These are phyloP conservation scores for Candida taoyuanica DNA, from an alignment of 805 yeast genomes.

Conservation along the genomic window DNA sequence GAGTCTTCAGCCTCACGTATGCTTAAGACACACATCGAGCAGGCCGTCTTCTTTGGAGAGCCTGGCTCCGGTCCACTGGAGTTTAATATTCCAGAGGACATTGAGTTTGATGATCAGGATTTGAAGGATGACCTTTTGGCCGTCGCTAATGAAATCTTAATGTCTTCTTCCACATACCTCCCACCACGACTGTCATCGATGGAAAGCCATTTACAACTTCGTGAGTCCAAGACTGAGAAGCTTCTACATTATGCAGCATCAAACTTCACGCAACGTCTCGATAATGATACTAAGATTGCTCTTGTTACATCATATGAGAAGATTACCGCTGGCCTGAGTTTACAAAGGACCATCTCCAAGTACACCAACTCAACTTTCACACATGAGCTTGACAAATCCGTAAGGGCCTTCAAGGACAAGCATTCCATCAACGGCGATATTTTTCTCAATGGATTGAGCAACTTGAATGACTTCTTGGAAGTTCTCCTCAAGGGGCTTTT, in stretches of 20 bases:
- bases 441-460: constrained; percentile 24
- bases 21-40: constrained; percentile 72
- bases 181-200: constrained; percentile 50
- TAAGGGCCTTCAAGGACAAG: constrained; percentile 6
- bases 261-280: constrained; percentile 39
- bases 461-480: constrained; percentile 25
- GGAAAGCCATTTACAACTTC: constrained; percentile 44
- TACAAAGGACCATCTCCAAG: constrained; percentile 11
- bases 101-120: constrained; percentile 40
- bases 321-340: constrained; percentile 38
- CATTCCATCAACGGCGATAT: constrained; percentile 22
- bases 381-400: constrained; percentile 8
- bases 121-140: constrained; percentile 47
- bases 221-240: constrained; percentile 40
- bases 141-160: constrained; percentile 52
- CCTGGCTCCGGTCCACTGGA: constrained; percentile 41
- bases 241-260: constrained; percentile 41
- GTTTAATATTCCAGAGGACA: constrained; percentile 41
- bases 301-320: constrained; percentile 39
- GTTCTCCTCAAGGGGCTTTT: constrained; percentile 23
- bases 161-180: constrained; percentile 50
- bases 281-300: constrained; percentile 33
- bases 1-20: constrained; percentile 30
- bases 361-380: constrained; percentile 3
- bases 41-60: constrained; percentile 65